Conservation (phyloP, 192 early-diverging fungal genomes). For the Entomortierella chlamydospora region DNA sequence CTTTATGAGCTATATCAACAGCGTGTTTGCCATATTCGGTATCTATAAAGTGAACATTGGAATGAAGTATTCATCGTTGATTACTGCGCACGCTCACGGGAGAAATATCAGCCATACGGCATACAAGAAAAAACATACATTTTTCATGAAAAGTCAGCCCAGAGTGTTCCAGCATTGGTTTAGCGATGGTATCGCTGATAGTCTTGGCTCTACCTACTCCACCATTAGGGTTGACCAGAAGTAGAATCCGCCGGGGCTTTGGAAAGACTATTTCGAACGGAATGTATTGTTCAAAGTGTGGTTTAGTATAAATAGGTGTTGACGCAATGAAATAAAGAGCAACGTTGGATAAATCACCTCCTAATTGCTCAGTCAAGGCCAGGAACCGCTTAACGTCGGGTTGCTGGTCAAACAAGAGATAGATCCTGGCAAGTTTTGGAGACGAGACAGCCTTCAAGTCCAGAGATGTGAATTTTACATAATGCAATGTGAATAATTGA, state of each 20-base stretch:
- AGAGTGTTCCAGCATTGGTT: slow-evolving; percentile 40
- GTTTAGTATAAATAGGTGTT: not conserved
- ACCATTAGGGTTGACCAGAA: slow-evolving; percentile 42
- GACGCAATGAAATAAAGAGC: no score
- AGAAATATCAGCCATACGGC: not conserved
- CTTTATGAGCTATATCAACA: slow-evolving; percentile 40
- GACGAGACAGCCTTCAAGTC: slow-evolving; percentile 15
- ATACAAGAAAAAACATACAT: slow-evolving; percentile 5
- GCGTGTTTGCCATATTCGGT: slow-evolving; percentile 42
- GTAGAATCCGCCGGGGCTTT: slow-evolving; percentile 11
- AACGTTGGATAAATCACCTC: slow-evolving; percentile 29
- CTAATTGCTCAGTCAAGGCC: slow-evolving; percentile 6
- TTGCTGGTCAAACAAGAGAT: slow-evolving; percentile 15
- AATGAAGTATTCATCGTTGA: no score
- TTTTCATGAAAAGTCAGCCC: slow-evolving; percentile 28
- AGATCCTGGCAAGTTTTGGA: slow-evolving; percentile 1
- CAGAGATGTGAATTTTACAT: slow-evolving; percentile 11
- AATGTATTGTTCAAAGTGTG: no score
- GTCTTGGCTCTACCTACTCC: slow-evolving; percentile 33
- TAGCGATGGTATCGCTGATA: slow-evolving; percentile 29
- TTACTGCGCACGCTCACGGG: not conserved
- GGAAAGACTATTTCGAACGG: slow-evolving; percentile 21
- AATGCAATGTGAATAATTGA: slow-evolving; percentile 6
- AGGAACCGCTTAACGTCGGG: slow-evolving; percentile 20
- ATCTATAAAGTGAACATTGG: slow-evolving; percentile 21